A percentile compares a stretch with the other conserved stretches of the same genome.
These are phyloP conservation scores for Orbilia oligospora DNA, from an alignment of 2,329 filamentous ascomycete species.

Conservation along the genomic window DNA sequence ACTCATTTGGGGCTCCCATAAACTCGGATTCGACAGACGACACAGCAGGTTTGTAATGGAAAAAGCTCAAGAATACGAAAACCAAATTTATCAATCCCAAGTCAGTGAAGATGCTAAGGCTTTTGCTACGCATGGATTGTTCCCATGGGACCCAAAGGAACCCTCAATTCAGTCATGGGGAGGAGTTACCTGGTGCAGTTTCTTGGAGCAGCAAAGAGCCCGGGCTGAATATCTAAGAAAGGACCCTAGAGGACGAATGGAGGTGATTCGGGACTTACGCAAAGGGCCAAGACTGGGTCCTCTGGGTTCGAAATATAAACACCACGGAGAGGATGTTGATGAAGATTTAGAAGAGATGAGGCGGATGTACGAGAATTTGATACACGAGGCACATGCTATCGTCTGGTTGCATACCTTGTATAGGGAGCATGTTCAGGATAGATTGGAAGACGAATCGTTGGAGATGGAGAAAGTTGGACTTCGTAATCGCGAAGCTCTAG, in stretches of 20 bases:
- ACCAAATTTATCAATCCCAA: neutral
- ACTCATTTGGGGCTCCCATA: constrained; percentile 30
- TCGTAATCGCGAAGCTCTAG: neutral
- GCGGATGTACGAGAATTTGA: constrained; percentile 35
- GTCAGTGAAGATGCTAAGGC: constrained; percentile 3
- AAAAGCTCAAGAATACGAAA: constrained; percentile 21
- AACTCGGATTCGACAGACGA: constrained; percentile 34
- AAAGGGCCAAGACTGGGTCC: neutral
- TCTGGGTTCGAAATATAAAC: neutral
- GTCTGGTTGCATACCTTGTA: constrained; percentile 44
- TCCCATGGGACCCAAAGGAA: constrained; percentile 18
- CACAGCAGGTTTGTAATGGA: constrained; percentile 31
- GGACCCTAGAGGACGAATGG: constrained; percentile 4
- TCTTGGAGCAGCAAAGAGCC: constrained; percentile 12
- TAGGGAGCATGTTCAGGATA: constrained; percentile 43
- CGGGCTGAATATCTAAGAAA: constrained; percentile 9
- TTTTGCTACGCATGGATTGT: neutral
- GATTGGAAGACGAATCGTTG: constrained; percentile 43
- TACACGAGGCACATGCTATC: constrained; percentile 39
- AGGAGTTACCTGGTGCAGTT: constrained; percentile 19
- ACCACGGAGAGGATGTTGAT: constrained; percentile 1
- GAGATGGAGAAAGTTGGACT: constrained; percentile 13
- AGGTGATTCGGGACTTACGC: constrained; percentile 1
- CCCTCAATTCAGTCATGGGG: constrained; percentile 35
- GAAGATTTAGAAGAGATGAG: constrained; percentile 38